Conservation (phyloP, 2,329 filamentous ascomycete species). For the Cordyceps cateniannulata region DNA sequence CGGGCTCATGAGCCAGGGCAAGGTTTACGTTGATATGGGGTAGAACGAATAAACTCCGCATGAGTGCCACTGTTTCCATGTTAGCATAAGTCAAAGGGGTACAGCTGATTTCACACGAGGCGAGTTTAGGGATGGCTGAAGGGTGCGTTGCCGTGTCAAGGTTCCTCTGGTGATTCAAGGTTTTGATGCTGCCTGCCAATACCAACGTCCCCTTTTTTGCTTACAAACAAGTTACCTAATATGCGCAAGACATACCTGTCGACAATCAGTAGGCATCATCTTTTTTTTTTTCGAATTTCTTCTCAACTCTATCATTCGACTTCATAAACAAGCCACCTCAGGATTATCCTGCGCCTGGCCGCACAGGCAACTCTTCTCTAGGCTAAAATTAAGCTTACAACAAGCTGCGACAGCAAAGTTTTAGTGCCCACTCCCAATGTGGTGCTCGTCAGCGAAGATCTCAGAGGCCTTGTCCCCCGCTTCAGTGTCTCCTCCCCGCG, state of each 20-base stretch:
- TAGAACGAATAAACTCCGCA: background rate
- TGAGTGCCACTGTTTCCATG: background rate
- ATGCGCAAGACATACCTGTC: too few species aligned
- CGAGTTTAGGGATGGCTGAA: background rate
- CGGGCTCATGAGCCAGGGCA: background rate
- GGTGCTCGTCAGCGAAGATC: background rate
- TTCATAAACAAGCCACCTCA: too few species aligned
- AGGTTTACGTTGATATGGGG: background rate
- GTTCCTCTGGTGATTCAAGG: background rate
- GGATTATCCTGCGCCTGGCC: too few species aligned
- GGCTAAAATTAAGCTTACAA: constrained; percentile 8
- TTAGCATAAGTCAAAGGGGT: background rate
- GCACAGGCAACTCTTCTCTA: too few species aligned
- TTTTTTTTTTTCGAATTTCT: too few species aligned
- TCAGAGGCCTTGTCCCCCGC: background rate
- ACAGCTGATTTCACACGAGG: background rate
- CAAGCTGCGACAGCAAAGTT: background rate
- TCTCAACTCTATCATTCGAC: too few species aligned
- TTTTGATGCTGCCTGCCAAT: background rate
- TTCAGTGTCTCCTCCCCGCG: background rate
- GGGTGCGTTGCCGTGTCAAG: background rate
- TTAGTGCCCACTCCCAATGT: background rate
- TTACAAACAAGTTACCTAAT: too few species aligned
- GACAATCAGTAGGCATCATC: too few species aligned
- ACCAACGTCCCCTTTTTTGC: background rate